These are phyloP conservation scores for Eucalyptus polyanthemos DNA, from an alignment of 345 rosid species.

Conservation along the genomic window DNA sequence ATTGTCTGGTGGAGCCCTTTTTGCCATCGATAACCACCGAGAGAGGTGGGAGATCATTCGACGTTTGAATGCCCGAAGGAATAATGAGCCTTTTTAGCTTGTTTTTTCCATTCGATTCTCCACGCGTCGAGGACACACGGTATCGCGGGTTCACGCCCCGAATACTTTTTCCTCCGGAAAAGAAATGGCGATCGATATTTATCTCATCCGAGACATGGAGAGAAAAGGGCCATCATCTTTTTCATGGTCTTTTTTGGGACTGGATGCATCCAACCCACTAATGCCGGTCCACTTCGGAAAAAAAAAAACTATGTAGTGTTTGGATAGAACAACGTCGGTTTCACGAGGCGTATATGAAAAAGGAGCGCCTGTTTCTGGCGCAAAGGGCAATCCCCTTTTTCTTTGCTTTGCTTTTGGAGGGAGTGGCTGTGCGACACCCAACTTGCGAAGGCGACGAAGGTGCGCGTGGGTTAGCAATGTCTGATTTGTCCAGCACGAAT, in stretches of 20 bases:
- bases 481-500: neutral
- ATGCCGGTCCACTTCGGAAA: neutral
- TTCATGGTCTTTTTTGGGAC: neutral
- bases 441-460: neutral
- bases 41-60: neutral
- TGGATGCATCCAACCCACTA: neutral
- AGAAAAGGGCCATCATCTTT: neutral
- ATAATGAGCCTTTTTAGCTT: neutral
- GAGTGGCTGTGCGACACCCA: neutral
- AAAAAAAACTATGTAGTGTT: neutral
- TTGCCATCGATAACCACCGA: neutral
- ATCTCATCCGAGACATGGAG: neutral
- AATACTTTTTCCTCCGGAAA: neutral
- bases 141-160: neutral
- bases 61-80: neutral
- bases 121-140: neutral
- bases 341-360: neutral
- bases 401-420: neutral
- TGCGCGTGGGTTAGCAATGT: neutral
- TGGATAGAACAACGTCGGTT: neutral
- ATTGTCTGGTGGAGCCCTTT: neutral
- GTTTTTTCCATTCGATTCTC: neutral
- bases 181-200: neutral
- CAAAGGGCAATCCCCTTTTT: neutral
- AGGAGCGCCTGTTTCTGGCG: neutral